Conservation (phyloP, 352 stramenopile genomes). For the Phytophthora ramorum region DNA sequence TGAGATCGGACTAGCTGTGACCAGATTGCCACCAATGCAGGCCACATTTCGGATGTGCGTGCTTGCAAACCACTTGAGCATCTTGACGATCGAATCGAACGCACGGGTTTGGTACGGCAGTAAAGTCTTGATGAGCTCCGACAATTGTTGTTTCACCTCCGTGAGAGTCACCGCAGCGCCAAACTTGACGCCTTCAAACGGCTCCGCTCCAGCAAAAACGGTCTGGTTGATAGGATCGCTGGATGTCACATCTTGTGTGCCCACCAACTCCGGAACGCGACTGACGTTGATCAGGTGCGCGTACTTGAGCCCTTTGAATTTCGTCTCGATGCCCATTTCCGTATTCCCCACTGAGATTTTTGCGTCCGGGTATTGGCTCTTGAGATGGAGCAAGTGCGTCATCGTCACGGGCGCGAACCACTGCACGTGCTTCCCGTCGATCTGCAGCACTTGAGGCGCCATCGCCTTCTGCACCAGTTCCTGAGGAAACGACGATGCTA, state of each 20-base stretch:
- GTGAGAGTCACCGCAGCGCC: constrained; percentile 84
- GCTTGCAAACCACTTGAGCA: constrained; percentile 98
- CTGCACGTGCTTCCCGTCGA: constrained; percentile 75
- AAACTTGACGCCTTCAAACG: constrained; percentile 76
- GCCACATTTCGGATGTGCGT: constrained; percentile 98
- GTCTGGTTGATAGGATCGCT: constrained; percentile 65
- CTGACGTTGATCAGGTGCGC: constrained; percentile 72
- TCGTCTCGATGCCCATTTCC: constrained; percentile 96
- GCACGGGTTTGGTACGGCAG: constrained; percentile 55
- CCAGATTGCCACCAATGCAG: constrained; percentile 96
- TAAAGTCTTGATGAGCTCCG: constrained; percentile 41
- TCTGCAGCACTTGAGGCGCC: constrained; percentile 64
- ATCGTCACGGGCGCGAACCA: constrained; percentile 95
- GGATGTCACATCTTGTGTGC: constrained; percentile 42
- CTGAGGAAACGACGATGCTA: constrained; percentile 49
- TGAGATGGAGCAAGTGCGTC: constrained; percentile 87
- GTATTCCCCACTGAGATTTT: constrained; percentile 98
- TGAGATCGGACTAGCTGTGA: constrained; percentile 97
- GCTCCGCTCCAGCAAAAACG: constrained; percentile 41
- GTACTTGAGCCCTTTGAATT: constrained; percentile 93
- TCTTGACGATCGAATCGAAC: constrained; percentile 73
- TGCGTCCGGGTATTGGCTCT: constrained; percentile 77
- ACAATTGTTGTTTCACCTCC: constrained; percentile 70
- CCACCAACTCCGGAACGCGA: constrained; percentile 68
- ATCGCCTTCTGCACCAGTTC: constrained; percentile 69